Evolutionary conservation across 2,329 filamentous ascomycete species (phyloP).

Genomic region (Fusarium ramigenum): DNA sequence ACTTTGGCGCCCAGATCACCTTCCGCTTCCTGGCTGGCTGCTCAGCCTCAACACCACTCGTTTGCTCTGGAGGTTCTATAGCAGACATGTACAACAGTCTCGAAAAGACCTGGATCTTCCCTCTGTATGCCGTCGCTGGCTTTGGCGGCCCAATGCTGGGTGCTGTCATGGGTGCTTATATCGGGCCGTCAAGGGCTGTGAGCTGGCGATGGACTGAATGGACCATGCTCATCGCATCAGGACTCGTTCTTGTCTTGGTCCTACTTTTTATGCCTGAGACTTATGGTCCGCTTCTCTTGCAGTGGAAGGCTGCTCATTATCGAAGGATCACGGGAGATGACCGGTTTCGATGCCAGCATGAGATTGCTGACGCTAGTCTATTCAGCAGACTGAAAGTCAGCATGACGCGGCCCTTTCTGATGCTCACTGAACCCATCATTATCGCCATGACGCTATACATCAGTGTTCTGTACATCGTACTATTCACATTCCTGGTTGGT

Average conservation of each 20-base stretch:
- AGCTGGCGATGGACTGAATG: slow-evolving; percentile 74
- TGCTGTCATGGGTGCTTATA: slow-evolving; percentile 66
- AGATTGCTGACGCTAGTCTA: slow-evolving; percentile 60
- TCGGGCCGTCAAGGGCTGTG: slow-evolving; percentile 63
- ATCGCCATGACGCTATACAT: slow-evolving; percentile 60
- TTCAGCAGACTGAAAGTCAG: slow-evolving; percentile 62
- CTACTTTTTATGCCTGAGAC: slow-evolving; percentile 72
- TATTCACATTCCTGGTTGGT: slow-evolving; percentile 64
- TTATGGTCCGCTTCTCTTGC: slow-evolving; percentile 65
- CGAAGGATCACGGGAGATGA: slow-evolving; percentile 69
- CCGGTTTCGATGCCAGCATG: slow-evolving; percentile 71
- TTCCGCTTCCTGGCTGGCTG: slow-evolving; percentile 61
- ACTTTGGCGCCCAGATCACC: slow-evolving; percentile 53
- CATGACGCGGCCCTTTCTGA: slow-evolving; percentile 53
- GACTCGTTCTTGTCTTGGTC: slow-evolving; percentile 63
- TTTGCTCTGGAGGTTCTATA: slow-evolving; percentile 54
- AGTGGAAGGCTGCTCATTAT: slow-evolving; percentile 67
- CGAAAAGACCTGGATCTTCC: slow-evolving; percentile 50
- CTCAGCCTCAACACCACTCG: slow-evolving; percentile 56
- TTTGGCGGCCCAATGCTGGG: slow-evolving; percentile 54
- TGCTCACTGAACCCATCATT: slow-evolving; percentile 52
- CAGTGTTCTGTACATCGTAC: slow-evolving; percentile 60
- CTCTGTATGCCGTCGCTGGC: slow-evolving; percentile 58
- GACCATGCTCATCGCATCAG: slow-evolving; percentile 71
- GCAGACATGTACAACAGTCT: slow-evolving; percentile 51